Base-by-base conservation (phyloP, 495 filamentous ascomycete species). In the Penicillium psychrofluorescens region DNA sequence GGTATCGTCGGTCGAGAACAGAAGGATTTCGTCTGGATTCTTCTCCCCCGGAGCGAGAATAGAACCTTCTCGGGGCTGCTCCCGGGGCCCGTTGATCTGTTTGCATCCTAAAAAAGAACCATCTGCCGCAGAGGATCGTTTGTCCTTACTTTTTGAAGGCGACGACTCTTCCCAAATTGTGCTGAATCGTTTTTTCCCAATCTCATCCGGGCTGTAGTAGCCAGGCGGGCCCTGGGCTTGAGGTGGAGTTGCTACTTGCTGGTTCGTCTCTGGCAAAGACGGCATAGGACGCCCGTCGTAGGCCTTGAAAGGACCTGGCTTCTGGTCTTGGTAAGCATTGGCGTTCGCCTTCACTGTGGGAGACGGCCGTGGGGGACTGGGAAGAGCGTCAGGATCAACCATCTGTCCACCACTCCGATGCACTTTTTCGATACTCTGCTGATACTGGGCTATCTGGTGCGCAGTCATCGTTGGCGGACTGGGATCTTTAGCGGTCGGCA, bases 71-170 rank as follows among this genome's bases (percentile, higher is more conserved):
- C 66, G 66, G 40, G 67, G 70, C 40, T 61, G 66, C 37, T 56
- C 53, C 34, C 50, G 43, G 9, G 62, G 54, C 10, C 58, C 58
- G 43, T 64, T 63, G 43, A 71, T 69, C 38, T 68, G 66, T 55
- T 63, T 66, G 61, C 67, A 71, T 10, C 66, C 67, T 64, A 72
- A 67, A 64, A 72, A 72, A 64, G 66, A 71, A 11, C 67, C 68
- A 27, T 71, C 67, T 0, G 48, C 44, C 28, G 55, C 62, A 8
- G 52, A 51, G 2, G 38, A 35, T 34, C 45, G 22, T 33, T 55
- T 58, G 14, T 55, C 53, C 32, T 55, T 65, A 12, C 45, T 30
- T 43, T 62, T 60, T 7, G 47, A 41, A 10, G 32, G 10, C 9
- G 62, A 55, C 2, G 55, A 58, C 27, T 68, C 60, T 33, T 68